These are phyloP conservation scores for Sutorius australiensis DNA, from an alignment of 768 basidiomycete genomes.

Conservation along the genomic window DNA sequence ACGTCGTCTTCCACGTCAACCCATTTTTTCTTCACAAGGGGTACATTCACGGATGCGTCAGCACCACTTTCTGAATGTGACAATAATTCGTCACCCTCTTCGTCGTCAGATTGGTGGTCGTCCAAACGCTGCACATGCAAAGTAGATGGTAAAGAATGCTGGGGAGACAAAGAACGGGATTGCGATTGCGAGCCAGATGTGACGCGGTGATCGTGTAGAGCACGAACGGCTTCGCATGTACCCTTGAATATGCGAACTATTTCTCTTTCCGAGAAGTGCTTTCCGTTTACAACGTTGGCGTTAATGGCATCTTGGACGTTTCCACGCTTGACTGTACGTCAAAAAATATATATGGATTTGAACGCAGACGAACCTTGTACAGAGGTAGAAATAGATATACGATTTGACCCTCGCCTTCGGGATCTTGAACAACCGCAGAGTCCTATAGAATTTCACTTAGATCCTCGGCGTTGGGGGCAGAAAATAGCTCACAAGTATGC, in stretches of 20 bases:
- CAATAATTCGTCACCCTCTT: conserved; percentile 67
- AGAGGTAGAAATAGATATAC: conserved; percentile 95
- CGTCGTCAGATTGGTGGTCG: conserved; percentile 42
- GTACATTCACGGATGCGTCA: conserved; percentile 42
- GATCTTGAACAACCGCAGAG: conserved; percentile 92
- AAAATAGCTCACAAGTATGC: conserved; percentile 61
- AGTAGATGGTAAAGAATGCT: conserved; percentile 17
- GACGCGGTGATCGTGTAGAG: conserved; percentile 87
- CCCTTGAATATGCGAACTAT: conserved; percentile 91
- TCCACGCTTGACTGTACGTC: conserved; percentile 56
- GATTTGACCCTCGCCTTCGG: conserved; percentile 88
- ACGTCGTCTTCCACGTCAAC: conserved; percentile 54
- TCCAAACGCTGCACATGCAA: conserved; percentile 16
- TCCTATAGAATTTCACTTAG: conserved; percentile 47
- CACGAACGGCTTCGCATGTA: conserved; percentile 88
- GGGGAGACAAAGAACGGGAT: conserved; percentile 21
- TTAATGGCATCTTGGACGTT: conserved; percentile 96
- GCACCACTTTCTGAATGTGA: conserved; percentile 73
- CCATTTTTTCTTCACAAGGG: conserved; percentile 55
- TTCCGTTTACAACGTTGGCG: conserved; percentile 74
- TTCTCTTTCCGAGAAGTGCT: conserved; percentile 81
- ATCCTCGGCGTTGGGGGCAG: neutral
- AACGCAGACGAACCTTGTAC: conserved; percentile 61
- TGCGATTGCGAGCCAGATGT: conserved; percentile 29
- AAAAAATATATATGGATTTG: neutral